Base-by-base conservation (phyloP, 305 asterid species). In the Solanum chacoense region DNA sequence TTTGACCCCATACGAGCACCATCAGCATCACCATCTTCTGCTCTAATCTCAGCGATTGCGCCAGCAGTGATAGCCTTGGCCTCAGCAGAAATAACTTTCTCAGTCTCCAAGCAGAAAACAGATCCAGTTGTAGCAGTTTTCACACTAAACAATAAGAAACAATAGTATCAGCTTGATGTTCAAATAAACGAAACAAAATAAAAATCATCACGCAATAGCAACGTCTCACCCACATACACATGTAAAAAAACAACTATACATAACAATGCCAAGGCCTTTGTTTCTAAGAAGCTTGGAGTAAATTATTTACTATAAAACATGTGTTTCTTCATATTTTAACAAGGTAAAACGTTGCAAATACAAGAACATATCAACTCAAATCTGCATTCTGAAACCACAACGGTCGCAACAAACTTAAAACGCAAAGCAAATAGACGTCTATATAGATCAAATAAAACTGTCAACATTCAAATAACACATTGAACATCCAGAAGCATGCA, bases 11-110 rank as follows among this genome's bases (percentile, higher is more conserved):
- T 94, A 90, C 95, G 93, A 55, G 94, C 42, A 73, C 88, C 89
- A 80, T 78, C 93, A 89, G 85, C 85, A 4, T 88, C 94, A 67
- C 90, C 94, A 26, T 93, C 95, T 3, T 91, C 20, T 31, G 89
- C 63, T 88, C 92, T 95, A 0, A 91, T 94, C 8, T 92, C 95
- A 5, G 92, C 11, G 6, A 91, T 83, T 2, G 95, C 99, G 0
- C 99, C 99, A 11, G 98, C 98, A 4, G 88, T 87, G 6, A 93
- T 93, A 0, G 99, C 96, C 11, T 93, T 93, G 4, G 93, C 91
- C 7, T 95, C 78, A 3, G 98, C 99, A 7, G 94, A 93, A 28
- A 93, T 97, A 0, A 96, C 93, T 6, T 93, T 93, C 18, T 92
- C 96, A 0, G 98, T 93, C 91, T 94, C 99, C 72, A 97, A 87